A percentile compares a stretch with the other conserved stretches of the same genome.
Conservation (phyloP, 345 rosid species). For the Reutealis trisperma region DNA sequence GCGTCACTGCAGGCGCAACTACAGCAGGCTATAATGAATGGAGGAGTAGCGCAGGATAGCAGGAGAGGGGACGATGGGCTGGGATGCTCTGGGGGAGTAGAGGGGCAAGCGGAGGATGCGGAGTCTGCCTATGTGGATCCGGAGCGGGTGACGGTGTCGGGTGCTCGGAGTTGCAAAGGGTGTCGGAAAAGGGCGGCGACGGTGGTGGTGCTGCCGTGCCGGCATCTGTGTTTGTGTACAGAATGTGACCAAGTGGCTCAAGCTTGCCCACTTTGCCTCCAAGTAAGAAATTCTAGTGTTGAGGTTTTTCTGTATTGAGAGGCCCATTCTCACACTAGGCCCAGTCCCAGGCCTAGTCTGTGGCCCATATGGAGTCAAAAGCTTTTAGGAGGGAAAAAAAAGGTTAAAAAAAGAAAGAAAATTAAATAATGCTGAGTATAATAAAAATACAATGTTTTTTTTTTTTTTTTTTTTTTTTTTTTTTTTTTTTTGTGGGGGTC, state of each 20-base stretch:
- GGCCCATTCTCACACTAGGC: slow-evolving; percentile 2
- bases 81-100: slow-evolving; percentile 32
- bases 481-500: not conserved
- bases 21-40: slow-evolving; percentile 57
- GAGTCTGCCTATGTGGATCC: slow-evolving; percentile 88
- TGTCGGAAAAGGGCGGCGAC: slow-evolving; percentile 63
- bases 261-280: slow-evolving; percentile 79
- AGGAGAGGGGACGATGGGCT: slow-evolving; percentile 41
- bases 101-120: slow-evolving; percentile 70
- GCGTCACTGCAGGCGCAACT: slow-evolving; percentile 75
- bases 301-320: slow-evolving; percentile 55
- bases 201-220: slow-evolving; percentile 88
- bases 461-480: not conserved
- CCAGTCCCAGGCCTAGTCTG: too few species aligned
- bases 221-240: slow-evolving; percentile 76
- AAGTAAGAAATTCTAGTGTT: slow-evolving; percentile 63
- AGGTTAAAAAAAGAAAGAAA: not conserved
- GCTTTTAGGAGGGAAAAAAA: not conserved
- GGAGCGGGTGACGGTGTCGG: slow-evolving; percentile 44
- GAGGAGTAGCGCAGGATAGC: slow-evolving; percentile 40
- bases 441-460: slow-evolving; percentile 6
- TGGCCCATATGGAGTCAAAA: not conserved
- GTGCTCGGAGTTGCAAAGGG: slow-evolving; percentile 53
- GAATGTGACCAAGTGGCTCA: slow-evolving; percentile 62
- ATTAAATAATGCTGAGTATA: slow-evolving; percentile 10